Evolutionary conservation across 2,329 filamentous ascomycete species (phyloP).

Genomic region (Penicillium frequentans): DNA sequence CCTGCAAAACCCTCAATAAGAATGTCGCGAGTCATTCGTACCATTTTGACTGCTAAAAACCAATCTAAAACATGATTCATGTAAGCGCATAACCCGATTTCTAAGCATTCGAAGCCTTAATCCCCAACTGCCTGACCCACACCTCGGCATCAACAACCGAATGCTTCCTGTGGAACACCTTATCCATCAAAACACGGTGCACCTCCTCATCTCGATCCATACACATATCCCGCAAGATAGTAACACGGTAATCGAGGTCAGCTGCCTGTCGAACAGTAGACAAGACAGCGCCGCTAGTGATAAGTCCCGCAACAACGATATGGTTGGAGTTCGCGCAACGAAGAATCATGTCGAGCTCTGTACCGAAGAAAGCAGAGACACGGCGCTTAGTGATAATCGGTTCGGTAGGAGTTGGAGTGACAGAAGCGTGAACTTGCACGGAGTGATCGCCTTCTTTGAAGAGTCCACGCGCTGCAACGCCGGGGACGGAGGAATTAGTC

Average conservation of each 20-base stretch:
- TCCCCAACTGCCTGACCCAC: conserved; percentile 23
- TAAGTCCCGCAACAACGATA: conserved; percentile 36
- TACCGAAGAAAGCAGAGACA: conserved; percentile 37
- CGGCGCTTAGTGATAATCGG: conserved; percentile 36
- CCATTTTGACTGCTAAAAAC: too few species aligned
- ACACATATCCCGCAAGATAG: conserved; percentile 37
- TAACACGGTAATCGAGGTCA: conserved; percentile 38
- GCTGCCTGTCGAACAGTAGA: conserved; percentile 38
- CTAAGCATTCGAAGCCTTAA: too few species aligned
- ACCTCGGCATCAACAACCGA: conserved; percentile 26
- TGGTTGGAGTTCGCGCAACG: conserved; percentile 26
- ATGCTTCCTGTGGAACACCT: conserved; percentile 33
- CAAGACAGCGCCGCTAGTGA: conserved; percentile 39
- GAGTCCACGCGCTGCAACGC: conserved; percentile 16
- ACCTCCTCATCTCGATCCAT: conserved; percentile 35
- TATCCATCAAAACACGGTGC: conserved; percentile 34
- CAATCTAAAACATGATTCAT: too few species aligned
- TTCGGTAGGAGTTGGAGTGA: conserved; percentile 25
- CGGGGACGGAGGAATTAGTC: conserved; percentile 22
- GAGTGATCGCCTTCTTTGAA: conserved; percentile 26
- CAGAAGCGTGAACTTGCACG: conserved; percentile 19
- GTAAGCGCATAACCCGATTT: too few species aligned
- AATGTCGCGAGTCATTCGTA: too few species aligned
- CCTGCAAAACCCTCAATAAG: too few species aligned
- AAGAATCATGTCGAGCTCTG: conserved; percentile 37